Conservation (phyloP, 1,284 basidiomycete species). For the Sphagnurus paluster region DNA sequence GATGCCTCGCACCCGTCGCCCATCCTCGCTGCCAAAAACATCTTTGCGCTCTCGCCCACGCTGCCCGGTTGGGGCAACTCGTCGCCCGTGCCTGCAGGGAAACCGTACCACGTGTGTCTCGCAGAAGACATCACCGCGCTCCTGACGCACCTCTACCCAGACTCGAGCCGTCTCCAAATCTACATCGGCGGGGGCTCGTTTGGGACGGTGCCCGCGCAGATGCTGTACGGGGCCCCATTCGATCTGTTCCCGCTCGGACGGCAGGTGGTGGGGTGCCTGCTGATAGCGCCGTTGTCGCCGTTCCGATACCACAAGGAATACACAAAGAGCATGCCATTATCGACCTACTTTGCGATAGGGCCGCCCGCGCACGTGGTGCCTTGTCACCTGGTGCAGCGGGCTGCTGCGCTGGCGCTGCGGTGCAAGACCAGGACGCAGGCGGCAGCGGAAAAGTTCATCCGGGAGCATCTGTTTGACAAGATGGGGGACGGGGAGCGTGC, state of each 20-base stretch:
- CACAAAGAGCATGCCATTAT: constrained; percentile 40
- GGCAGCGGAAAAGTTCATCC: constrained; percentile 41
- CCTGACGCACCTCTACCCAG: constrained; percentile 49
- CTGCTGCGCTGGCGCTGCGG: constrained; percentile 32
- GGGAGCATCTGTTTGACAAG: constrained; percentile 37
- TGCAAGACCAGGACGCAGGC: constrained; percentile 37
- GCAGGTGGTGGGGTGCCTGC: constrained; percentile 43
- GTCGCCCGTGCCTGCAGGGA: constrained; percentile 37
- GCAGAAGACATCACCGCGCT: constrained; percentile 45
- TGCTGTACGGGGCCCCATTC: constrained; percentile 52
- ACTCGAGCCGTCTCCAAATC: constrained; percentile 38
- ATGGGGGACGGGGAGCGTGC: constrained; percentile 45
- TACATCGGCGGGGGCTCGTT: constrained; percentile 53
- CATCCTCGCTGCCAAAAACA: constrained; percentile 35
- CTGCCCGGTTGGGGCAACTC: constrained; percentile 59
- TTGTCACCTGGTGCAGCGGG: constrained; percentile 33
- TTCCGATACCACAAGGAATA: constrained; percentile 46
- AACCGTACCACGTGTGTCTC: constrained; percentile 42
- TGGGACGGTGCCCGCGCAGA: constrained; percentile 56
- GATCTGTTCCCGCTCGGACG: constrained; percentile 50
- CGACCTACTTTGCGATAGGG: constrained; percentile 45
- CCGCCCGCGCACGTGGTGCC: constrained; percentile 42
- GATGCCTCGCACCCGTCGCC: constrained; percentile 32
- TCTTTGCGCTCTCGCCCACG: constrained; percentile 49
- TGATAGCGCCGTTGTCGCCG: constrained; percentile 48